Percentiles rank a stretch among this genome's conserved stretches.
phyloP scores from a whole-genome alignment of 2,329 filamentous ascomycete species.

The Colletotrichum tabaci region DNA sequence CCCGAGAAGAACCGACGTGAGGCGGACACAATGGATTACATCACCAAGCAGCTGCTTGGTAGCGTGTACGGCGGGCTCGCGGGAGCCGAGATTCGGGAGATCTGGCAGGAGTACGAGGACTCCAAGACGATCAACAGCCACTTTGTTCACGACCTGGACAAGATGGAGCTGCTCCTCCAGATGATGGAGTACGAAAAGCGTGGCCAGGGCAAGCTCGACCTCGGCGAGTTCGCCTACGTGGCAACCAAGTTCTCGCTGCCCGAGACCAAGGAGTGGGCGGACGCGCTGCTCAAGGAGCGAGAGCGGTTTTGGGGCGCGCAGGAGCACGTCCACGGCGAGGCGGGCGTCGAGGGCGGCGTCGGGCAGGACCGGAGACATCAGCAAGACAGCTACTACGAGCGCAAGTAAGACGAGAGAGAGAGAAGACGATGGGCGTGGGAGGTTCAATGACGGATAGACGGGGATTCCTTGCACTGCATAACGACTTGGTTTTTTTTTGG shows the following conservation, averaged over 20 bases:
- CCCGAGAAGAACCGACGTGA: constrained; percentile 91
- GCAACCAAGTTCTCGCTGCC: constrained; percentile 79
- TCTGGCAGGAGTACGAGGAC: constrained; percentile 98
- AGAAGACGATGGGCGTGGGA: neutral
- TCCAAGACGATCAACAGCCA: constrained; percentile 84
- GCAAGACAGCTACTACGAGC: constrained; percentile 67
- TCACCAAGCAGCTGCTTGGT: constrained; percentile 80
- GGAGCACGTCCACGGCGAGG: constrained; percentile 63
- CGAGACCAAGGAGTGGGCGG: constrained; percentile 86
- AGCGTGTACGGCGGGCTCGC: constrained; percentile 79
- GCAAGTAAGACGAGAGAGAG: constrained; percentile 14
- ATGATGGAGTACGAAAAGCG: constrained; percentile 96
- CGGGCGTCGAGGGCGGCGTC: constrained; percentile 57
- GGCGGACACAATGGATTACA: constrained; percentile 91
- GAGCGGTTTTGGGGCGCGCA: constrained; percentile 77
- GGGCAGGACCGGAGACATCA: constrained; percentile 53
- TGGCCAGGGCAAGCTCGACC: constrained; percentile 75
- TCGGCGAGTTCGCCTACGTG: constrained; percentile 90
- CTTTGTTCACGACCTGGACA: constrained; percentile 97
- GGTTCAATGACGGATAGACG: neutral
- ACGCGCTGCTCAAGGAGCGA: constrained; percentile 82
- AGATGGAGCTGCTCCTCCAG: constrained; percentile 94
- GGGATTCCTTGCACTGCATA: neutral
- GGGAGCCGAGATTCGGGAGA: constrained; percentile 79
- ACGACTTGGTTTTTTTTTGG: neutral